These are phyloP conservation scores for Tubosaeta sp. DNA, from an alignment of 768 basidiomycete genomes.

Conservation along the genomic window DNA sequence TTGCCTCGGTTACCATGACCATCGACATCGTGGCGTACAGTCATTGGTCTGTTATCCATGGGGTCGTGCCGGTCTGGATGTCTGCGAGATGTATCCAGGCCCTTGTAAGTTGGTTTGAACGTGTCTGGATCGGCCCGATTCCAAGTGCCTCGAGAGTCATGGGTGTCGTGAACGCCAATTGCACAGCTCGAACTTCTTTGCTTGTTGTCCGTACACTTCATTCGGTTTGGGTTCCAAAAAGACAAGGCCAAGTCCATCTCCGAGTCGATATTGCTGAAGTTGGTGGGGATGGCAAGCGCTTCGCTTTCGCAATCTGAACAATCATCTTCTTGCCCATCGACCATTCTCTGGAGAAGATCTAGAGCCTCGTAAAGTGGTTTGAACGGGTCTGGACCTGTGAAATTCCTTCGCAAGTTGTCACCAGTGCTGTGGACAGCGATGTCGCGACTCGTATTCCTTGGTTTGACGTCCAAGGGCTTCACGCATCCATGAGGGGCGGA, in stretches of 20 bases:
- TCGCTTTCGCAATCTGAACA: no score
- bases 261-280: neutral
- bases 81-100: no score
- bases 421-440: neutral
- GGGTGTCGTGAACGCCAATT: neutral
- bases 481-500: neutral
- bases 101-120: neutral
- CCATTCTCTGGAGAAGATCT: constrained; percentile 11
- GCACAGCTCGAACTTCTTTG: neutral
- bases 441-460: neutral
- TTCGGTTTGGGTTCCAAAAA: neutral
- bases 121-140: neutral
- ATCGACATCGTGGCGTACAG: no score
- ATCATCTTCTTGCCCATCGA: constrained; percentile 7
- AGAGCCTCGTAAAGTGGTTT: neutral
- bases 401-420: neutral
- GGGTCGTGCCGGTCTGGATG: no score
- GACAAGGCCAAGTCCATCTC: neutral
- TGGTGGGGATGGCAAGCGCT: no score
- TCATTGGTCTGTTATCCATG: no score
- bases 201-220: neutral
- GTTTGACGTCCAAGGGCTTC: neutral
- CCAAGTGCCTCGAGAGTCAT: neutral
- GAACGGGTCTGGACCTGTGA: neutral
- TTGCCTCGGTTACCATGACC: no score